phyloP scores from a whole-genome alignment of 78 protist species.

The Planoprotostelium fungivorum region DNA sequence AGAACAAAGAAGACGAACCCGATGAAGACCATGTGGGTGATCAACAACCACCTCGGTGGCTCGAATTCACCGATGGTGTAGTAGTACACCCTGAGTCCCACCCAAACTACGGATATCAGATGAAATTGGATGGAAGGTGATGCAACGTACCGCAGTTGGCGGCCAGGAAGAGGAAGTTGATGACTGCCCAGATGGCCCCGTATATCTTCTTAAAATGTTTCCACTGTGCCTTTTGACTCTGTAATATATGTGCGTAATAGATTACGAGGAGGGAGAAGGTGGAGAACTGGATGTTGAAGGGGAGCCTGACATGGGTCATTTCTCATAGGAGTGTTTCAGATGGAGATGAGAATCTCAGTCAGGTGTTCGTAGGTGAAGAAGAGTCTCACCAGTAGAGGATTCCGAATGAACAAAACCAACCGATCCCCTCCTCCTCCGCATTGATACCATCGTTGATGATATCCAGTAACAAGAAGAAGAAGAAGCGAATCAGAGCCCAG shows the following conservation, averaged over 20 bases:
- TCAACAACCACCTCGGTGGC: not conserved
- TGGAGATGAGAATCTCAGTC: not conserved
- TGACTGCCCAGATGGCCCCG: not conserved
- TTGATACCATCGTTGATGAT: not conserved
- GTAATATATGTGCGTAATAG: not conserved
- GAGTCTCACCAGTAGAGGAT: not conserved
- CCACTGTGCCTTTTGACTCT: not conserved
- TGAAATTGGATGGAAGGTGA: not conserved
- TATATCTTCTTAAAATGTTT: not conserved
- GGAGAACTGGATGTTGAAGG: not conserved
- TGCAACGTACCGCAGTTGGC: not conserved
- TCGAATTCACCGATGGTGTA: not conserved
- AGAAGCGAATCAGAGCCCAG: not conserved
- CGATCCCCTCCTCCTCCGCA: not conserved
- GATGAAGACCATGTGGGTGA: not conserved
- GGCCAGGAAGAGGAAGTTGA: not conserved
- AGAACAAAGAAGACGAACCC: not conserved
- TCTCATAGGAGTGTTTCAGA: too few relatives aligned
- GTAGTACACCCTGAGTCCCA: not conserved
- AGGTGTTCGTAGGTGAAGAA: not conserved
- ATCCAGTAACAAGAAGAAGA: not conserved
- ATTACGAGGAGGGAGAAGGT: not conserved
- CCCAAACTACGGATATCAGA: not conserved
- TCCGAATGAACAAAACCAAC: not conserved
- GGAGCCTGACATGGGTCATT: not conserved